A percentile compares a stretch with the other conserved stretches of the same genome.
Evolutionary conservation across 1,284 basidiomycete species (phyloP).

Genomic region (Ganoderma multipileum): DNA sequence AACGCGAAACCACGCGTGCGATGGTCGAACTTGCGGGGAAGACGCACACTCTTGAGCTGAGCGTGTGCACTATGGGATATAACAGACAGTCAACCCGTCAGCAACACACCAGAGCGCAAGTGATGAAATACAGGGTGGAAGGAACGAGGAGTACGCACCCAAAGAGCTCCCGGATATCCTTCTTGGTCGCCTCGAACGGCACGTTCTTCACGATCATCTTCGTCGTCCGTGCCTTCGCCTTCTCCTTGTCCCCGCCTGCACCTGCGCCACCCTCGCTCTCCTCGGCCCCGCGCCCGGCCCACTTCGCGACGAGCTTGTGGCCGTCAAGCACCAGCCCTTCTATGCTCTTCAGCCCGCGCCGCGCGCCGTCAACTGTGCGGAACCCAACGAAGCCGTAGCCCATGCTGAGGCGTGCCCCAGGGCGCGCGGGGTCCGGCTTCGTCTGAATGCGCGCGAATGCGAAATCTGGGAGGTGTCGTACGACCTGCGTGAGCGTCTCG

Average conservation of each 20-base stretch:
- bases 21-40: conserved; percentile 88
- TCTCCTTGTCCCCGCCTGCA: conserved; percentile 43
- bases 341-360: conserved; percentile 80
- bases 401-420: conserved; percentile 81
- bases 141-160: conserved; percentile 58
- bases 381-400: conserved; percentile 98
- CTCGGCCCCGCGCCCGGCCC: conserved; percentile 86
- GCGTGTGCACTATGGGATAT: conserved; percentile 74
- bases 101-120: too few relatives aligned
- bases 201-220: conserved; percentile 98
- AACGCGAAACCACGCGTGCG: conserved; percentile 95
- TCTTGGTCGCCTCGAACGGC: conserved; percentile 95
- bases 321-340: conserved; percentile 89
- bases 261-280: conserved; percentile 44
- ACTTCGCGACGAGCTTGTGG: conserved; percentile 84
- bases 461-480: conserved; percentile 84
- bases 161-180: conserved; percentile 90
- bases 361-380: conserved; percentile 76
- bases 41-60: conserved; percentile 88
- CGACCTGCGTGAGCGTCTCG: conserved; percentile 73
- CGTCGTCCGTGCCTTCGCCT: conserved; percentile 62
- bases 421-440: conserved; percentile 85
- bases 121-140: conserved; percentile 8
- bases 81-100: conserved; percentile 7
- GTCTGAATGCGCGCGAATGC: conserved; percentile 92